Conservation (phyloP, 129 eudicot species). For the Helichrysum umbraculigerum region DNA sequence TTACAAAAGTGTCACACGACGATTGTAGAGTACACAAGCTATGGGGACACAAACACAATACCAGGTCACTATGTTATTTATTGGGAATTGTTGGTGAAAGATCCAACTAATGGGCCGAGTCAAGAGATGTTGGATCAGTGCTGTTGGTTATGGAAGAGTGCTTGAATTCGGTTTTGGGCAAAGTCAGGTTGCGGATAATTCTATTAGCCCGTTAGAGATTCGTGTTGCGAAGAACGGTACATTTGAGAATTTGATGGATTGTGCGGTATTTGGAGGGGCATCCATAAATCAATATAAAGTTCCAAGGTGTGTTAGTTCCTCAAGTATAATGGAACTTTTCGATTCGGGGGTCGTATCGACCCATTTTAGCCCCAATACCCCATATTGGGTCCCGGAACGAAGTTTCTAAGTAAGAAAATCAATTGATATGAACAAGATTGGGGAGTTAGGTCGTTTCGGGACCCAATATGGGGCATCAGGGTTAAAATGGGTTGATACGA, state of each 20-base stretch:
- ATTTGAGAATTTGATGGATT: too few species aligned
- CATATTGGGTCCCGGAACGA: constrained; percentile 39
- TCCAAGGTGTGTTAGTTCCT: constrained; percentile 54
- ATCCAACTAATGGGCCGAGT: constrained; percentile 37
- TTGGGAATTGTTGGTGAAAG: constrained; percentile 52
- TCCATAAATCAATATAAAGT: constrained; percentile 65
- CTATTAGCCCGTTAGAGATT: too few species aligned
- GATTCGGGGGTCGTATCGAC: constrained; percentile 51
- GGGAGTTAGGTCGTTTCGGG: constrained; percentile 38
- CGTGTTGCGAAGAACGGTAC: too few species aligned
- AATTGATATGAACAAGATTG: too few species aligned
- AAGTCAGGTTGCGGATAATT: too few species aligned
- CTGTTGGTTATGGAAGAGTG: constrained; percentile 50
- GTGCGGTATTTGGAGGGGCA: constrained; percentile 33
- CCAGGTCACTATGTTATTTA: constrained; percentile 44
- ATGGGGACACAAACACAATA: constrained; percentile 36
- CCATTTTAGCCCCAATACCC: constrained; percentile 38
- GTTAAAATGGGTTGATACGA: constrained; percentile 45
- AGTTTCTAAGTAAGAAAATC: too few species aligned
- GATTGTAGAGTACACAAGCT: constrained; percentile 63
- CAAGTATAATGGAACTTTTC: constrained; percentile 53
- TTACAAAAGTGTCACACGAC: constrained; percentile 37
- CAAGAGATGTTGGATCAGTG: constrained; percentile 40
- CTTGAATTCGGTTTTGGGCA: neutral
- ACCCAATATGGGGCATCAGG: constrained; percentile 35